These are phyloP conservation scores for Cladosporium velox DNA, from an alignment of 2,329 filamentous ascomycete species.

Conservation along the genomic window DNA sequence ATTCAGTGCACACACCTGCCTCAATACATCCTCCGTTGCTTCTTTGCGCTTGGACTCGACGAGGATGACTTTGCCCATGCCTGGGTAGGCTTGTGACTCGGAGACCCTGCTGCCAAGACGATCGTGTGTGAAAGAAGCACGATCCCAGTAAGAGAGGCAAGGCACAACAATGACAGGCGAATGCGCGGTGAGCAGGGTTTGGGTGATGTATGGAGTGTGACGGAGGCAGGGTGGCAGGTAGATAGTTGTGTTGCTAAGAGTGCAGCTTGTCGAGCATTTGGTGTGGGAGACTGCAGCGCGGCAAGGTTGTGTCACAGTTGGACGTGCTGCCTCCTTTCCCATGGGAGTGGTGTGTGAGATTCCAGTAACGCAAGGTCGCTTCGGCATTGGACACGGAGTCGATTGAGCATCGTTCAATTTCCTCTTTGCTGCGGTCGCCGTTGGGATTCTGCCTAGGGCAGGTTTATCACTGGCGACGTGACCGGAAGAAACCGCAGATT, in stretches of 20 bases:
- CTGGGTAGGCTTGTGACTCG: constrained; percentile 37
- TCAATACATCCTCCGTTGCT: constrained; percentile 24
- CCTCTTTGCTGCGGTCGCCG: not conserved
- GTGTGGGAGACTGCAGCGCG: not conserved
- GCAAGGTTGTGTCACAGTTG: not conserved
- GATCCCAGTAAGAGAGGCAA: constrained; percentile 34
- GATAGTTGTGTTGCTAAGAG: constrained; percentile 22
- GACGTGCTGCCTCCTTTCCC: not conserved
- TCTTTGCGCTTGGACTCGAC: constrained; percentile 33
- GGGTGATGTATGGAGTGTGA: constrained; percentile 32
- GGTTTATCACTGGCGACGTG: not conserved
- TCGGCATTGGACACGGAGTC: not conserved
- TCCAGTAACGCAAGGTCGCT: not conserved
- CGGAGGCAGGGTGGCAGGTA: constrained; percentile 36
- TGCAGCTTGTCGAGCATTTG: not conserved
- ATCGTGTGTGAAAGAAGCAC: constrained; percentile 31
- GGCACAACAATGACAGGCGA: constrained; percentile 16
- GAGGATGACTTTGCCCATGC: constrained; percentile 36
- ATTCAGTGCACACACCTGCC: constrained; percentile 29
- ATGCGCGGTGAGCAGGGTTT: constrained; percentile 33
- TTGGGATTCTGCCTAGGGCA: not conserved
- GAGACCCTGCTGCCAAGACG: constrained; percentile 28
- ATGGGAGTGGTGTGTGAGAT: not conserved
- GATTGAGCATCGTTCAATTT: not conserved
- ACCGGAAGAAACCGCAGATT: not conserved